Evolutionary conservation across 2,329 filamentous ascomycete species (phyloP), one percentile per base, ranked within the genome.

Genomic region (Penicillium polonicum): DNA sequence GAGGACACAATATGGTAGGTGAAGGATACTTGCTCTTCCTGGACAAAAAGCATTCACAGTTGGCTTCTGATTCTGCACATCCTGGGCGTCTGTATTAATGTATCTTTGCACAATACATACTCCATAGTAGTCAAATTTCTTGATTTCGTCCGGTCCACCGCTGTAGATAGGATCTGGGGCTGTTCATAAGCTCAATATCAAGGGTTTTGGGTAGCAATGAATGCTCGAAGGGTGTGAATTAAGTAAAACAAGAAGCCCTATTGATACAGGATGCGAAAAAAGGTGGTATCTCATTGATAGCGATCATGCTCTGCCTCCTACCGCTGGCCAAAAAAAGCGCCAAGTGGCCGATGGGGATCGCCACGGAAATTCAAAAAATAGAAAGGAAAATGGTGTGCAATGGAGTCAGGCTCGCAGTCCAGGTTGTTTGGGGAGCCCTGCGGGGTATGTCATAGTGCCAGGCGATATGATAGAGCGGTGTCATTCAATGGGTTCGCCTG

Each of bases 241-340:
- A 61, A 59, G 17, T 57, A 50, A 59, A 58, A 43, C 38, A 52
- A 55, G 36, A 44, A 53, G 52, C 58, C 62, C 57, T 65, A 64
- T 56, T 66, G 58, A 60, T 67, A 67, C 65, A 66, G 45, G 35
- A 62, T 61, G 48, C 52, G 55, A 61, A 59, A 52, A 59, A 61
- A 55, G 62, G 54, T 67, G 65, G 65, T 67, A 67, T 67, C 65
- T 65, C 64, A 65, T 64, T 48, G 62, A 57, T 52, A 48, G 59
- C 59, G 62, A 66, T 52, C 55, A 57, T 38, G 48, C 44, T 55
- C 36, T 58, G 50, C 39, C 48, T 63, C 60, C 48, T 53, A 61
- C 61, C 62, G 61, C 64, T 58, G 44, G 55, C 60, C 53, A 54
- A 60, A 38, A 62, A 65, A 60, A 46, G 60, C 51, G 42, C 56